Conservation (phyloP, 1,284 basidiomycete species). For the Hemileia vastatrix region DNA sequence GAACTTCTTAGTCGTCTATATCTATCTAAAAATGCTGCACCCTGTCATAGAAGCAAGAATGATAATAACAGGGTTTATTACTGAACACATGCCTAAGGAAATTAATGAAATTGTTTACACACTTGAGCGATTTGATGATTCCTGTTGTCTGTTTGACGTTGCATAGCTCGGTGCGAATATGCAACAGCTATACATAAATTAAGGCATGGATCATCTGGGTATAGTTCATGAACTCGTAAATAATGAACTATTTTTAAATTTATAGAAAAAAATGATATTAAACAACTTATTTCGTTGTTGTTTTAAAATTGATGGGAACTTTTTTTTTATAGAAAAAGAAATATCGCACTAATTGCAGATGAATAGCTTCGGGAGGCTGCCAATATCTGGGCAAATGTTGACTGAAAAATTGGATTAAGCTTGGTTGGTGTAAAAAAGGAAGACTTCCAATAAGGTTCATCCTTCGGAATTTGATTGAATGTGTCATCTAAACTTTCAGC, state of each 20-base stretch:
- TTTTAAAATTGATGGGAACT: too few species aligned
- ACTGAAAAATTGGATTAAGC: constrained; percentile 61
- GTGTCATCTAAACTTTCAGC: too few species aligned
- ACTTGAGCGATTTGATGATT: constrained; percentile 75
- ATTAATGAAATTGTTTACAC: too few species aligned
- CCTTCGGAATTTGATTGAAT: too few species aligned
- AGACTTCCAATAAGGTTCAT: constrained; percentile 17
- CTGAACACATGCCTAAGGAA: too few species aligned
- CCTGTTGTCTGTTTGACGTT: constrained; percentile 85
- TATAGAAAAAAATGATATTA: neutral
- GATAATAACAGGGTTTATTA: too few species aligned
- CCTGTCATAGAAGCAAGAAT: constrained; percentile 49
- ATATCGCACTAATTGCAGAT: constrained; percentile 63
- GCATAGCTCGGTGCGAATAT: constrained; percentile 78
- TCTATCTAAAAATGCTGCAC: constrained; percentile 65
- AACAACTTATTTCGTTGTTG: neutral
- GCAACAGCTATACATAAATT: constrained; percentile 72
- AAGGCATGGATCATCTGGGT: constrained; percentile 71
- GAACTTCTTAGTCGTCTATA: constrained; percentile 56
- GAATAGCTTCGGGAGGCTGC: constrained; percentile 77
- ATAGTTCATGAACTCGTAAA: constrained; percentile 73
- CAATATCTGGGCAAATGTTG: constrained; percentile 79
- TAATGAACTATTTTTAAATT: constrained; percentile 64
- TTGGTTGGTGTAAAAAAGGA: constrained; percentile 52
- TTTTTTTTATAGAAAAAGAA: neutral